phyloP scores from a whole-genome alignment of 2,329 filamentous ascomycete genomes.

The Beauveria scarabaeidicola region DNA sequence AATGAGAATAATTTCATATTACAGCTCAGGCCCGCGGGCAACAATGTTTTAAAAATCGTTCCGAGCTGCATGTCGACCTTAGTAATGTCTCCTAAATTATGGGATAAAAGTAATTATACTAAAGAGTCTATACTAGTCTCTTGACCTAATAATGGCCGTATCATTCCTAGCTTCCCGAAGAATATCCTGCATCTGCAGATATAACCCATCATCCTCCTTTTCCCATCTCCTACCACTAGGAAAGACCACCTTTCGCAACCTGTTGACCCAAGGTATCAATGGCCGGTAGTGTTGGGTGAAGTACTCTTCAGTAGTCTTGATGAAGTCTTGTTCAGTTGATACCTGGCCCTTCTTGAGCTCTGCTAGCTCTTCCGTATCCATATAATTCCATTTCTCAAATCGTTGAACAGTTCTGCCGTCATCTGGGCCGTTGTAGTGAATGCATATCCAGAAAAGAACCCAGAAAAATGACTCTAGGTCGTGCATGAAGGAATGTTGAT shows the following conservation, averaged over 20 bases:
- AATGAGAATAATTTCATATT: too few relatives aligned
- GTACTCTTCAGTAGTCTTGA: not conserved
- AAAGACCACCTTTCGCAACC: not conserved
- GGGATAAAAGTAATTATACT: too few relatives aligned
- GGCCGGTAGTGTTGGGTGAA: not conserved
- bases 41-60: too few relatives aligned
- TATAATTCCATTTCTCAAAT: constrained; percentile 16
- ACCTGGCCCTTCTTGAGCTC: not conserved
- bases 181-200: too few relatives aligned
- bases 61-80: too few relatives aligned
- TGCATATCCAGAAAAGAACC: constrained; percentile 39
- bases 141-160: too few relatives aligned
- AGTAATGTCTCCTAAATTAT: too few relatives aligned
- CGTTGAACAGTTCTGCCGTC: not conserved
- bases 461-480: constrained; percentile 41
- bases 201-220: too few relatives aligned
- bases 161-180: too few relatives aligned
- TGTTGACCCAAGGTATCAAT: not conserved
- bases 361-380: not conserved
- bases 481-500: constrained; percentile 38
- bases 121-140: too few relatives aligned
- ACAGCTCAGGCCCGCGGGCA: too few relatives aligned
- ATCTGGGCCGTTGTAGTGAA: constrained; percentile 27
- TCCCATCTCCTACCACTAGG: not conserved
- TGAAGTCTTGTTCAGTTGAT: not conserved